Evolutionary conservation across 2,329 filamentous ascomycete genomes (phyloP).

Genomic region (Macrophomina phaseolina): DNA sequence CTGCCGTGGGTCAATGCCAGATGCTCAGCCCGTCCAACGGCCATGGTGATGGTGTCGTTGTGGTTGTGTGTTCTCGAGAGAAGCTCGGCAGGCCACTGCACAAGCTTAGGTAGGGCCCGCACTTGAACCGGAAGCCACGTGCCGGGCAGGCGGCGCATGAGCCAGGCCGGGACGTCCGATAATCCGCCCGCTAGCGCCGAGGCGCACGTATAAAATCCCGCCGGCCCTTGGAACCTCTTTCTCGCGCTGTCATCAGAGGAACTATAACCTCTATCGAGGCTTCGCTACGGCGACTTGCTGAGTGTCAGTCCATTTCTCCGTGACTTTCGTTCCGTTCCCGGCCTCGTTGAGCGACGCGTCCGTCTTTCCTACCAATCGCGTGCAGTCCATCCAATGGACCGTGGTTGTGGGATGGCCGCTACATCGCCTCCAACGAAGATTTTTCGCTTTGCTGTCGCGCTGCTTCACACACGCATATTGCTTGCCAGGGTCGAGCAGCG

Average conservation of each 20-base stretch:
- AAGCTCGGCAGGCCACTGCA: not conserved
- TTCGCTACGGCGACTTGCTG: constrained; percentile 49
- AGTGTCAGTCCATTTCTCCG: constrained; percentile 44
- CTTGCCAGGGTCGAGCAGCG: no score
- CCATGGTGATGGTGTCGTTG: not conserved
- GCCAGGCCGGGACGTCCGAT: not conserved
- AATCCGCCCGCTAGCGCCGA: constrained; percentile 12
- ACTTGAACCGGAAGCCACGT: no score
- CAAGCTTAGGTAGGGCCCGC: no score
- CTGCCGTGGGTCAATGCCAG: not conserved
- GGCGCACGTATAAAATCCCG: not conserved
- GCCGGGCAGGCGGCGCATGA: no score
- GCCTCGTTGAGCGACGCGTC: constrained; percentile 48
- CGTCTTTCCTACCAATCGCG: constrained; percentile 46
- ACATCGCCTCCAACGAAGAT: constrained; percentile 34
- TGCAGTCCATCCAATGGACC: constrained; percentile 46
- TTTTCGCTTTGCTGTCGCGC: not conserved
- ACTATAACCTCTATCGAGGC: constrained; percentile 46
- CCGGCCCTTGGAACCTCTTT: constrained; percentile 36
- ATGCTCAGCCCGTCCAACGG: not conserved
- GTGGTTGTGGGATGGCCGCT: constrained; percentile 51
- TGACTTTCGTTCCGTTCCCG: constrained; percentile 52
- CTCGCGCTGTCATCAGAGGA: constrained; percentile 44
- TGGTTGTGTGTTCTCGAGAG: not conserved
- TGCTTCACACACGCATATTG: no score